Percentiles rank a stretch among this genome's conserved stretches.
Evolutionary conservation across 805 yeast genomes (phyloP).

Genomic region (Metschnikowia arizonensis): DNA sequence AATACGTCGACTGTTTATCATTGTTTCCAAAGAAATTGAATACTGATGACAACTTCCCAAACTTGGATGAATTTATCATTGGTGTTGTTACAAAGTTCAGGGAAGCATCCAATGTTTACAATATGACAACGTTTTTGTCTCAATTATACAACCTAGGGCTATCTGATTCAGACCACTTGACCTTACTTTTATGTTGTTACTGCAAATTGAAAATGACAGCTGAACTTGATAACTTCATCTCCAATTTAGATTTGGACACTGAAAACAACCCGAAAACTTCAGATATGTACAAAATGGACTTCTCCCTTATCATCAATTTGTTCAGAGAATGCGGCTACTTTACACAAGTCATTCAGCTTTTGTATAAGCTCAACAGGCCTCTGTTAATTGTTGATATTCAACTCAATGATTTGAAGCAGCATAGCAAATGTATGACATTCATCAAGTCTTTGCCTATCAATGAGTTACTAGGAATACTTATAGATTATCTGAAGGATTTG

Average conservation of each 20-base stretch:
- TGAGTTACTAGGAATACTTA: conserved; percentile 69
- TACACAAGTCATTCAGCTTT: conserved; percentile 63
- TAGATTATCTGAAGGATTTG: conserved; percentile 60
- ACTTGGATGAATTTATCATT: conserved; percentile 42
- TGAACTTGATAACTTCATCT: conserved; percentile 55
- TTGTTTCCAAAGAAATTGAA: conserved; percentile 15
- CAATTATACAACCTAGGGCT: conserved; percentile 49
- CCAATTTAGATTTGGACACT: conserved; percentile 29
- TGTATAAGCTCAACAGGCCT: conserved; percentile 69
- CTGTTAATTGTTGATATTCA: conserved; percentile 72
- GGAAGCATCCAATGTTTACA: conserved; percentile 67
- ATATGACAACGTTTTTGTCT: conserved; percentile 60
- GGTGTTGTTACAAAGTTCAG: conserved; percentile 75
- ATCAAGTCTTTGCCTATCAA: conserved; percentile 67
- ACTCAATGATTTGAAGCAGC: conserved; percentile 59
- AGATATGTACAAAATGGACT: conserved; percentile 35
- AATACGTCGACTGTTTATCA: conserved; percentile 52
- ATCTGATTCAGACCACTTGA: conserved; percentile 77
- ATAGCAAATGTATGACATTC: conserved; percentile 57
- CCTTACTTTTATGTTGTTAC: conserved; percentile 71
- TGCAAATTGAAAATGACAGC: conserved; percentile 66
- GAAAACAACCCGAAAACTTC: conserved; percentile 7
- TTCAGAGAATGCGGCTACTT: conserved; percentile 70
- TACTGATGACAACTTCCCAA: conserved; percentile 13
- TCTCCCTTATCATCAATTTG: conserved; percentile 60